phyloP scores from a whole-genome alignment of 257 asterid species.

The Scutellaria galericulata region DNA sequence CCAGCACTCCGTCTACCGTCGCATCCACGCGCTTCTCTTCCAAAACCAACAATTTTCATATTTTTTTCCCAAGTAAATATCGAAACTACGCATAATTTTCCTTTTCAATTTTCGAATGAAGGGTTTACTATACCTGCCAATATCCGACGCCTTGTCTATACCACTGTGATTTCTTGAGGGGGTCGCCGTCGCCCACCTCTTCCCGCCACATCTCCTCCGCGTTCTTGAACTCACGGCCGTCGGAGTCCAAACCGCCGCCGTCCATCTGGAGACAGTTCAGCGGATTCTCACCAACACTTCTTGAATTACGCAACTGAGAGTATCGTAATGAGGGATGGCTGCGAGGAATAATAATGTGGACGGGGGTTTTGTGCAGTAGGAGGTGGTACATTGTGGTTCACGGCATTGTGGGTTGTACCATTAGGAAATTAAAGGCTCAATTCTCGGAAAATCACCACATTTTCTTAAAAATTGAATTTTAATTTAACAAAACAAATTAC shows the following conservation, averaged over 20 bases:
- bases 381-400: constrained; percentile 40
- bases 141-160: constrained; percentile 77
- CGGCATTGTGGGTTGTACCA: constrained; percentile 26
- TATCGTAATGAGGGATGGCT: constrained; percentile 23
- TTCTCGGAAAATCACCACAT: too few species aligned
- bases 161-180: constrained; percentile 77
- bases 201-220: constrained; percentile 95
- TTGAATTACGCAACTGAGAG: constrained; percentile 14
- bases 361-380: constrained; percentile 35
- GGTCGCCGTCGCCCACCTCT: constrained; percentile 71
- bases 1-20: constrained; percentile 91
- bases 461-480: too few species aligned
- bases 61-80: neutral
- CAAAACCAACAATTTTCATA: constrained; percentile 19
- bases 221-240: constrained; percentile 72
- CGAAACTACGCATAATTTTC: neutral
- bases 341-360: constrained; percentile 3
- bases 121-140: constrained; percentile 66
- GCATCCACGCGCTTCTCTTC: constrained; percentile 90
- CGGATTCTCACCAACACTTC: constrained; percentile 23
- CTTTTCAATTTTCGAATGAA: neutral
- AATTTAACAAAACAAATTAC: too few species aligned
- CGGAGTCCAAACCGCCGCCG: constrained; percentile 65
- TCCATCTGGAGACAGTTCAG: constrained; percentile 51
- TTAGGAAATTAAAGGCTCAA: neutral